A percentile compares a stretch with the other conserved stretches of the same genome.
phyloP scores from a whole-genome alignment of 2,329 filamentous ascomycete genomes.

The Aspergillus sp. region DNA sequence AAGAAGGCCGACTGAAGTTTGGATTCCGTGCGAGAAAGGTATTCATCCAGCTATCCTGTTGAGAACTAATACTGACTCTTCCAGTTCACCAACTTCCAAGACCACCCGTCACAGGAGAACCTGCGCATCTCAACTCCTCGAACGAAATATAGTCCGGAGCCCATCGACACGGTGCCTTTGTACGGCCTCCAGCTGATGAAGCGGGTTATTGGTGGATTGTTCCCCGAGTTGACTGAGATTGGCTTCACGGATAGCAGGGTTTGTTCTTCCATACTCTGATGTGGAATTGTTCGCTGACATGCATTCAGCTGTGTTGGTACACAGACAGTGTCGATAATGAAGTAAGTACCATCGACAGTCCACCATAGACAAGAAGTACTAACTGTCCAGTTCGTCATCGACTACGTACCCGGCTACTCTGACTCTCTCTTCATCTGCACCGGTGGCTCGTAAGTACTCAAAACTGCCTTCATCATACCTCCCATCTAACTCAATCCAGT shows the following conservation, averaged over 20 bases:
- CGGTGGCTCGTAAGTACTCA: constrained; percentile 16
- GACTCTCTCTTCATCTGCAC: constrained; percentile 18
- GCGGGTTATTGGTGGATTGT: constrained; percentile 13
- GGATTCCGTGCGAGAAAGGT: constrained; percentile 17
- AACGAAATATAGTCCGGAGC: constrained; percentile 16
- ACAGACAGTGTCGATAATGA: constrained; percentile 17
- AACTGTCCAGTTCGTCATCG: constrained; percentile 12
- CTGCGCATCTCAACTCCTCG: constrained; percentile 16
- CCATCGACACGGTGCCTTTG: constrained; percentile 17
- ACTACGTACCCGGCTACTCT: constrained; percentile 19
- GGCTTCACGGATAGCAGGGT: constrained; percentile 16
- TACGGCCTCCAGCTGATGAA: constrained; percentile 20
- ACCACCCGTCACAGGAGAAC: constrained; percentile 10
- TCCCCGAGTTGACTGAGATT: constrained; percentile 17
- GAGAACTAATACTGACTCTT: not conserved
- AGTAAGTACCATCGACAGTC: not conserved
- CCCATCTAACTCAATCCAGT: constrained; percentile 4
- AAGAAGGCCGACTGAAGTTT: constrained; percentile 19
- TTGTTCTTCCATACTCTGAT: not conserved
- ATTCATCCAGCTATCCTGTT: not conserved
- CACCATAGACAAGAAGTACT: not conserved
- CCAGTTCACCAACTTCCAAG: constrained; percentile 16
- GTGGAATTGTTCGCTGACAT: constrained; percentile 1
- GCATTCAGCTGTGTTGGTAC: constrained; percentile 15
- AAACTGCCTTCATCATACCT: not conserved